Conservation (phyloP, 106 monocot species). For the Xerophyta viscosa region DNA sequence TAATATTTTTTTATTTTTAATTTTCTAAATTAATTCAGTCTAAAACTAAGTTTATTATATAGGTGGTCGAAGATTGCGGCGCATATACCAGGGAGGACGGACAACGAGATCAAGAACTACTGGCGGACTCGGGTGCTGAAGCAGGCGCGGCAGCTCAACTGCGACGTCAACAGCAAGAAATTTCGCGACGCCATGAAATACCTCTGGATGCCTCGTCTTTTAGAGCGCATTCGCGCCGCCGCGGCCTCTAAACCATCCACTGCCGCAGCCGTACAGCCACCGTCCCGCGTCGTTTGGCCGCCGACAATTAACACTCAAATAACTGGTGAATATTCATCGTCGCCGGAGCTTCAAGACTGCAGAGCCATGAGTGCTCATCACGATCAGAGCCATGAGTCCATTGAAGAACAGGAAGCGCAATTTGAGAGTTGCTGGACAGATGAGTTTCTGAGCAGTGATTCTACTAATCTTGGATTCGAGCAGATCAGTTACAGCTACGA, state of each 20-base stretch:
- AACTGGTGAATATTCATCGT: background rate
- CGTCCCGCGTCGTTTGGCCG: no score
- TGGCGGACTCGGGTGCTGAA: slow-evolving; percentile 92
- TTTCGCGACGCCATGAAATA: slow-evolving; percentile 24
- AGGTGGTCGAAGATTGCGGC: slow-evolving; percentile 91
- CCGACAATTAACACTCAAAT: no score
- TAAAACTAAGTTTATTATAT: background rate
- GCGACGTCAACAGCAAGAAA: slow-evolving; percentile 28
- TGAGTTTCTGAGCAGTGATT: background rate
- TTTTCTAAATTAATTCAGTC: background rate
- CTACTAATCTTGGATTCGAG: background rate
- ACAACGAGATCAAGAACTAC: slow-evolving; percentile 87
- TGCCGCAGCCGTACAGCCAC: no score
- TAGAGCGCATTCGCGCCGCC: slow-evolving; percentile 22
- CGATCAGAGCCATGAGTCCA: no score
- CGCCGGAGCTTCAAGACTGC: background rate
- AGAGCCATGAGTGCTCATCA: no score
- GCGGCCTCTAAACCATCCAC: background rate
- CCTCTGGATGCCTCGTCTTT: slow-evolving; percentile 27
- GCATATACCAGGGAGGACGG: slow-evolving; percentile 60
- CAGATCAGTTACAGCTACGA: no score
- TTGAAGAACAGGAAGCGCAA: background rate
- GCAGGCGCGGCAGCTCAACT: slow-evolving; percentile 65
- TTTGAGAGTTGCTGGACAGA: background rate
- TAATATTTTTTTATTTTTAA: background rate